A percentile compares a stretch with the other conserved stretches of the same genome.
Conservation (phyloP, 768 basidiomycete genomes). For the Inosperma sp. region DNA sequence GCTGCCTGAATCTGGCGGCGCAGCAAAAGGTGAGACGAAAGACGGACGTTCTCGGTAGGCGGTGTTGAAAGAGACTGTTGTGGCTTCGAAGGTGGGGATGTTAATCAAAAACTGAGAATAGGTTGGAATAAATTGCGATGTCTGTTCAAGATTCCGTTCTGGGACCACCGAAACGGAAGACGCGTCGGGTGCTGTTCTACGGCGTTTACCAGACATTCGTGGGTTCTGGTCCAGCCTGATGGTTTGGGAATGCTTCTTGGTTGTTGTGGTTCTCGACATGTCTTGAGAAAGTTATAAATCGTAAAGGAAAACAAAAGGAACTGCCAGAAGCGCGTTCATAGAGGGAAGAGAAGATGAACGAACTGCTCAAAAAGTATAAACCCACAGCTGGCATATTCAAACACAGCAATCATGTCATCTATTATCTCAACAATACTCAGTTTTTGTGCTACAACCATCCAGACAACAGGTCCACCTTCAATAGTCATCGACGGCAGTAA, state of each 20-base stretch:
- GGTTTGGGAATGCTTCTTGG: constrained; percentile 18
- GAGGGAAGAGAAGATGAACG: too few species aligned
- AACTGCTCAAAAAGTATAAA: too few species aligned
- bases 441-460: too few species aligned
- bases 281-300: constrained; percentile 7
- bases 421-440: too few species aligned
- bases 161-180: constrained; percentile 15
- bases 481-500: too few species aligned
- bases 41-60: constrained; percentile 15
- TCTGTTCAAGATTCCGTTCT: constrained; percentile 11
- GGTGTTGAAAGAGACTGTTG: constrained; percentile 13
- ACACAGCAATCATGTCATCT: too few species aligned
- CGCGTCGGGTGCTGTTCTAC: constrained; percentile 19
- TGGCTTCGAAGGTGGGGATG: constrained; percentile 18
- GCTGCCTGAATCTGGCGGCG: constrained; percentile 20
- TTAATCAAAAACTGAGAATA: constrained; percentile 24
- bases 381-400: too few species aligned
- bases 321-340: too few species aligned
- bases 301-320: constrained; percentile 5
- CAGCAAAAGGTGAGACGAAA: constrained; percentile 13
- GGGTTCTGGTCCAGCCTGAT: constrained; percentile 24
- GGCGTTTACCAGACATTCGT: constrained; percentile 21
- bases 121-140: constrained; percentile 13
- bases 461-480: too few species aligned
- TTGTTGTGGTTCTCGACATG: constrained; percentile 8